Base-by-base conservation (phyloP, 2,329 filamentous ascomycete species). In the Trichoderma breve region DNA sequence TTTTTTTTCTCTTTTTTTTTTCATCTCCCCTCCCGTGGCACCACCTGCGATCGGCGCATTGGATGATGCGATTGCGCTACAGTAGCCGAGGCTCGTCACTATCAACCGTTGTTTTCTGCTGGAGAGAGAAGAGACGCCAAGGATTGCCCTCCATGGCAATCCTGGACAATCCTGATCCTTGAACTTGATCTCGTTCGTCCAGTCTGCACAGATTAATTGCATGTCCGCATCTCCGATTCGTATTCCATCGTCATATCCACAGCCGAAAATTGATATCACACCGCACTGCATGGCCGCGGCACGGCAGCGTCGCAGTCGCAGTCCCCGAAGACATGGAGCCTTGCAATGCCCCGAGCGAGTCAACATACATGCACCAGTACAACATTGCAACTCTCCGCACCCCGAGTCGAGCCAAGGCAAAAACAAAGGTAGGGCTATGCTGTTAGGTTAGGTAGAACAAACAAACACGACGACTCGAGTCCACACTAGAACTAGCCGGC, bases 1-100 rank as follows among this genome's bases (percentile, higher is more conserved):
- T 28, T 30, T 30, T 18, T 28, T 9, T 15, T 32, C 14, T 18
- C 24, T n/a, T n/a, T n/a, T 32, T 58, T 60, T 60, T n/a, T 21
- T 34, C 55, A 8, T 11, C 9, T 12, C 47, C 47, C 47, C 47
- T n/a, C 15, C 8, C 30, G 30, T 60, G 57, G 57, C 57, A 60
- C 57, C 57, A 60, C 30, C 57, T 62, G 60, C 60, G 60, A 62
- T 62, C 57, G 60, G 60, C 60, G 60, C 34, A 62, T 36, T 34
- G n/a, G 32, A 62, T 34, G 58, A 24, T 62, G 58, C 58, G 30
- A 36, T 39, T 61, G 58, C 28, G 4, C 47, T 53, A 21, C 47
- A 21, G n/a, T 24, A 53, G 47, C 47, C 47, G 47, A 53, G 47
- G 47, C 47, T 53, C 47, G 43, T 51, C 43, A n/a, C 43, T 21